Evolutionary conservation across 2,329 filamentous ascomycete species (phyloP).

Genomic region (Coniella lustricola): DNA sequence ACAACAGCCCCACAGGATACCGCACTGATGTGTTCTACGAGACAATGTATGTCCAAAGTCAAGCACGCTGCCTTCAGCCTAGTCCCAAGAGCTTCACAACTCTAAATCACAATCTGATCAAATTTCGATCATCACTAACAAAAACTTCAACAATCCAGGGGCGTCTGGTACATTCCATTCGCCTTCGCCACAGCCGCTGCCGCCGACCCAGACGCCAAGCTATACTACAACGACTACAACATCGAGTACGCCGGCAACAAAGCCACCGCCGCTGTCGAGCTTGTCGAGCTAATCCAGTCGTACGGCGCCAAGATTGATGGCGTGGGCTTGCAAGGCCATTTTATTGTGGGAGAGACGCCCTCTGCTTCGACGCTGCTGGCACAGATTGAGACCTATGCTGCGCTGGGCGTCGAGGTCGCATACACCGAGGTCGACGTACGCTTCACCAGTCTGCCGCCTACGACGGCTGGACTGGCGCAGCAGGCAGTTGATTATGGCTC

Average conservation of each 20-base stretch:
- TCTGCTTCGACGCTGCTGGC: conserved; percentile 35
- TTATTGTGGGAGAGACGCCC: conserved; percentile 47
- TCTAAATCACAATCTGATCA: background rate
- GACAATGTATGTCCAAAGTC: conserved; percentile 37
- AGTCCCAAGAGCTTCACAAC: too few relatives aligned
- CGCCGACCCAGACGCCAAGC: conserved; percentile 47
- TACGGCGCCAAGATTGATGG: conserved; percentile 52
- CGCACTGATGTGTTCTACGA: conserved; percentile 46
- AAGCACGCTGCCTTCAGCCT: too few relatives aligned
- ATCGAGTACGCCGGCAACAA: conserved; percentile 47
- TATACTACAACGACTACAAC: conserved; percentile 48
- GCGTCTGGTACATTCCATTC: conserved; percentile 46
- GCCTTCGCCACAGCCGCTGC: conserved; percentile 50
- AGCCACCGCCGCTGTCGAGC: conserved; percentile 34
- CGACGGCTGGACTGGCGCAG: conserved; percentile 31
- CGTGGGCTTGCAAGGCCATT: conserved; percentile 55
- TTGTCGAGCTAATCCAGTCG: conserved; percentile 38
- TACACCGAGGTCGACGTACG: conserved; percentile 58
- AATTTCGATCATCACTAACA: background rate
- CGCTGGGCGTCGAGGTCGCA: conserved; percentile 48
- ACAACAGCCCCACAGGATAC: conserved; percentile 51
- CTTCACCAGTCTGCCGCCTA: conserved; percentile 32
- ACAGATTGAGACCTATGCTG: conserved; percentile 42
- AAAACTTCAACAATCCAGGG: background rate
- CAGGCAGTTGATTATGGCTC: conserved; percentile 41